phyloP scores from a whole-genome alignment of 495 filamentous ascomycete species.

The Neurospora africana region DNA sequence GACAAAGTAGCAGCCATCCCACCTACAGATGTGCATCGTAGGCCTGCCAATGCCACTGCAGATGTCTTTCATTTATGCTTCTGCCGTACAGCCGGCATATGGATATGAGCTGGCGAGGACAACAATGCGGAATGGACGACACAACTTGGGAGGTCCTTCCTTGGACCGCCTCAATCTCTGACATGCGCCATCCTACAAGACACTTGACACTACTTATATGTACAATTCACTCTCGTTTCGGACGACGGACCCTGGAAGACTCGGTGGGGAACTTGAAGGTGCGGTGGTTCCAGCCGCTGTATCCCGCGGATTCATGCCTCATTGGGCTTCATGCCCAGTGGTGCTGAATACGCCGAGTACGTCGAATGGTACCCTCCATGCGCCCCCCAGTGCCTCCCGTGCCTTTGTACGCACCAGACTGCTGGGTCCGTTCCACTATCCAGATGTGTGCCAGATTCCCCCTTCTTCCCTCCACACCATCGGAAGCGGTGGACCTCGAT shows the following conservation, averaged over 20 bases:
- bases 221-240: not conserved
- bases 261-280: not conserved
- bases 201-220: not conserved
- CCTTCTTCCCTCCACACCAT: not conserved
- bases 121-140: not conserved
- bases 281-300: not conserved
- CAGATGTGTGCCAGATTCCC: not conserved
- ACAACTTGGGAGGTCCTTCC: not conserved
- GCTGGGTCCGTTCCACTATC: not conserved
- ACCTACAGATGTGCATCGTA: not conserved
- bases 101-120: not conserved
- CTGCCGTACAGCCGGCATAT: not conserved
- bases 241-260: not conserved
- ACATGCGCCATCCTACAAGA: not conserved
- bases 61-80: not conserved
- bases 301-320: not conserved
- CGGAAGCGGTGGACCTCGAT: not conserved
- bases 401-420: not conserved
- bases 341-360: not conserved
- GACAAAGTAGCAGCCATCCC: not conserved
- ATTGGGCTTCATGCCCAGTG: not conserved
- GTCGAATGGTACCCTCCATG: not conserved
- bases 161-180: not conserved
- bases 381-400: not conserved
- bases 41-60: not conserved